A percentile compares a stretch with the other conserved stretches of the same genome.
These are phyloP conservation scores for Castanospermum australe DNA, from an alignment of 306 rosid species.

Conservation along the genomic window DNA sequence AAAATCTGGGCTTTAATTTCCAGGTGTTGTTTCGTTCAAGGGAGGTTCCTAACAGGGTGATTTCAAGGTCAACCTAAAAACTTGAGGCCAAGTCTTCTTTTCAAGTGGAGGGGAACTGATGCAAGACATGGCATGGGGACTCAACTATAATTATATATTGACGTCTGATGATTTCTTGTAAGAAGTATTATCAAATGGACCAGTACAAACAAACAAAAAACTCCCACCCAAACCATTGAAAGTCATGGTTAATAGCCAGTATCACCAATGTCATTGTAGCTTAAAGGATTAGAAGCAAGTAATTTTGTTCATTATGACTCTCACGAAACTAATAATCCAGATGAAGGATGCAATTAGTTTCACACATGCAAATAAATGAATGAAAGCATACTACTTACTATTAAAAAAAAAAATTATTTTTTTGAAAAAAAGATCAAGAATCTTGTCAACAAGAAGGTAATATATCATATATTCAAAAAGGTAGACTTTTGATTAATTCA, in stretches of 20 bases:
- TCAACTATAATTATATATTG: no score
- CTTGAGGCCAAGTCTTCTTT: no score
- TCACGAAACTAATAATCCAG: background rate
- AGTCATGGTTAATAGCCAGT: background rate
- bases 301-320: background rate
- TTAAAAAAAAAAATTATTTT: background rate
- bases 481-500: background rate
- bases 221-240: background rate
- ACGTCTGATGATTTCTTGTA: no score
- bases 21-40: no score
- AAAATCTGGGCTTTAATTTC: no score
- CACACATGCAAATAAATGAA: background rate
- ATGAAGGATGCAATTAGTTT: background rate
- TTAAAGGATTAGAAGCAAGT: background rate
- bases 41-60: no score
- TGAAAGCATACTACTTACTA: constrained; percentile 10
- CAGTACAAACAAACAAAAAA: background rate
- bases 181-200: background rate
- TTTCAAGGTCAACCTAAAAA: no score
- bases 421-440: background rate
- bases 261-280: background rate
- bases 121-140: no score
- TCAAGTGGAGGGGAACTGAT: no score
- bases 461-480: background rate
- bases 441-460: background rate